These are phyloP conservation scores for Cyberlindnera amylophila DNA, from an alignment of 805 yeast species.

Conservation along the genomic window DNA sequence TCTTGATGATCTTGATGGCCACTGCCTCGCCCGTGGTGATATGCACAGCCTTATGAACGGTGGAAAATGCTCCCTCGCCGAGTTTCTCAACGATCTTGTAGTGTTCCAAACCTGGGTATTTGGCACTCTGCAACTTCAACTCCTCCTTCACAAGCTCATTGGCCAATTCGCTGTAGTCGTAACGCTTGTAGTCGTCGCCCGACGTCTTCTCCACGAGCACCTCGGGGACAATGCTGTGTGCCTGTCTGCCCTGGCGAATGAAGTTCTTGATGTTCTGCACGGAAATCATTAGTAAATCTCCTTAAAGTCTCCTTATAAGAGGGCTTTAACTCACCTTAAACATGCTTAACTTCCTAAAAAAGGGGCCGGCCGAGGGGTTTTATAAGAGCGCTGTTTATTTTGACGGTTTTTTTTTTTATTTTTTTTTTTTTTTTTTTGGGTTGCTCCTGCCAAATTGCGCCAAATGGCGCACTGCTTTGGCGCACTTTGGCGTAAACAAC, in stretches of 20 bases:
- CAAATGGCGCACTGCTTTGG: neutral
- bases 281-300: slow-evolving; percentile 7
- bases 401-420: neutral
- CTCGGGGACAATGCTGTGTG: slow-evolving; percentile 23
- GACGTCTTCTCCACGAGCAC: slow-evolving; percentile 4
- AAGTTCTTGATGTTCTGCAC: slow-evolving; percentile 38
- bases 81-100: slow-evolving; percentile 38
- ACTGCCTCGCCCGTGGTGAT: slow-evolving; percentile 39
- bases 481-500: too few species aligned
- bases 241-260: slow-evolving; percentile 41
- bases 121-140: slow-evolving; percentile 17
- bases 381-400: too few species aligned
- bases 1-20: slow-evolving; percentile 76
- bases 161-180: slow-evolving; percentile 27
- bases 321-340: neutral
- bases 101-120: slow-evolving; percentile 27
- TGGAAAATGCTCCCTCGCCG: slow-evolving; percentile 90
- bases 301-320: too few species aligned
- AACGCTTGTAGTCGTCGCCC: slow-evolving; percentile 4
- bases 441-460: neutral
- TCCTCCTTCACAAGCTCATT: slow-evolving; percentile 26
- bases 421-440: neutral
- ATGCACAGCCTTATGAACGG: slow-evolving; percentile 71
- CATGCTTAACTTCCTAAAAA: too few species aligned
- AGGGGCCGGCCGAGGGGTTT: neutral